Evolutionary conservation across 2,329 filamentous ascomycete species (phyloP).

Genomic region (Nannizziopsis arthrosporioides): DNA sequence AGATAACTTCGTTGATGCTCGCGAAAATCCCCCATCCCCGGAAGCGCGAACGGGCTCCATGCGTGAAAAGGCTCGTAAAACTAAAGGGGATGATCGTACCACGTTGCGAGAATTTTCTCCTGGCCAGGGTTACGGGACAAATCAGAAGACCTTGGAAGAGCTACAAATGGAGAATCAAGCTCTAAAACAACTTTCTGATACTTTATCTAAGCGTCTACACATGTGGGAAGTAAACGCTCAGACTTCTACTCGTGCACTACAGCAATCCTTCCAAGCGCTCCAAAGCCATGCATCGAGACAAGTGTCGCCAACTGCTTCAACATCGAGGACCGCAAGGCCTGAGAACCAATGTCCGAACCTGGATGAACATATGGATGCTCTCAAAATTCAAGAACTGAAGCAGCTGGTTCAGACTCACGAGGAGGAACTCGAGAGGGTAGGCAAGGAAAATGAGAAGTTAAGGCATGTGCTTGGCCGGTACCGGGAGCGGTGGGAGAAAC

Average conservation of each 20-base stretch:
- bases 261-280: slow-evolving; percentile 58
- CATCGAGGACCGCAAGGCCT: slow-evolving; percentile 12
- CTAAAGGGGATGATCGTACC: slow-evolving; percentile 28
- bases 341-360: slow-evolving; percentile 20
- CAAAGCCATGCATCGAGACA: slow-evolving; percentile 30
- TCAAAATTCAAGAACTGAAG: slow-evolving; percentile 54
- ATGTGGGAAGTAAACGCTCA: slow-evolving; percentile 90
- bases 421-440: slow-evolving; percentile 53
- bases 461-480: slow-evolving; percentile 45
- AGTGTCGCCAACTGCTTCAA: slow-evolving; percentile 23
- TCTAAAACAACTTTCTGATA: slow-evolving; percentile 74
- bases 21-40: slow-evolving; percentile 50
- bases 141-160: slow-evolving; percentile 66
- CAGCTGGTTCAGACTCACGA: slow-evolving; percentile 49
- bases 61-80: slow-evolving; percentile 24
- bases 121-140: slow-evolving; percentile 27
- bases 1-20: slow-evolving; percentile 83
- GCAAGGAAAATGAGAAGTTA: slow-evolving; percentile 50
- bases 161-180: slow-evolving; percentile 78
- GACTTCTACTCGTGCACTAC: slow-evolving; percentile 70
- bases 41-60: slow-evolving; percentile 36
- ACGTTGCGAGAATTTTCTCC: slow-evolving; percentile 15
- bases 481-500: slow-evolving; percentile 54
- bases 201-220: slow-evolving; percentile 73
- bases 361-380: slow-evolving; percentile 32